Conservation (phyloP, 768 basidiomycete species). For the Rhizopogon salebrosus region DNA sequence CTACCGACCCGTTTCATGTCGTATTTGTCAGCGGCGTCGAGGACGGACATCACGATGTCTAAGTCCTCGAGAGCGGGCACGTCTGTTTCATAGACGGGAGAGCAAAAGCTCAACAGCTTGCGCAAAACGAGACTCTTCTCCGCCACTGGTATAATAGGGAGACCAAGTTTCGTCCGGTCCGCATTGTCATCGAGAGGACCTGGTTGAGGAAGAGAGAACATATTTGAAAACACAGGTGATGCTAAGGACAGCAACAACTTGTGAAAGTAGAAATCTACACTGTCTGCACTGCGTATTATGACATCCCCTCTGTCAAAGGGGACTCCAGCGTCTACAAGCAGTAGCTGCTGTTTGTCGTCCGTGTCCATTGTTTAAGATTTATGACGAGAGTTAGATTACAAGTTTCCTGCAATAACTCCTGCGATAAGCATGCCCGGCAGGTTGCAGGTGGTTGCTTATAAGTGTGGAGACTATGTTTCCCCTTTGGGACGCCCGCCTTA, state of each 20-base stretch:
- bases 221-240: constrained; percentile 53
- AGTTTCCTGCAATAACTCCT: neutral
- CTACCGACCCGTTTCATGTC: constrained; percentile 42
- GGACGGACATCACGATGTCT: constrained; percentile 36
- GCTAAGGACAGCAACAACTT: constrained; percentile 49
- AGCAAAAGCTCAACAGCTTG: constrained; percentile 42
- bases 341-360: constrained; percentile 5
- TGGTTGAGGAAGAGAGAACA: constrained; percentile 50
- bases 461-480: no score
- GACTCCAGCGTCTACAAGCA: constrained; percentile 22
- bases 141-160: constrained; percentile 42
- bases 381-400: constrained; percentile 1
- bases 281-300: constrained; percentile 50
- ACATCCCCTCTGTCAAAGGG: constrained; percentile 55
- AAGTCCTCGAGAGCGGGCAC: constrained; percentile 31
- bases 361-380: neutral
- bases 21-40: constrained; percentile 45
- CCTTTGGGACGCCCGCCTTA: no score
- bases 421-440: neutral
- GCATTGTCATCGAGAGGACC: constrained; percentile 19
- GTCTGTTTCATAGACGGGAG: constrained; percentile 37
- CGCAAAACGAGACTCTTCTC: constrained; percentile 39
- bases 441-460: neutral
- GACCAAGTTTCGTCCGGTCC: constrained; percentile 26
- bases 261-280: constrained; percentile 47